Evolutionary conservation across 495 filamentous ascomycete genomes (phyloP).

Genomic region (Penicillium egyptiacum): DNA sequence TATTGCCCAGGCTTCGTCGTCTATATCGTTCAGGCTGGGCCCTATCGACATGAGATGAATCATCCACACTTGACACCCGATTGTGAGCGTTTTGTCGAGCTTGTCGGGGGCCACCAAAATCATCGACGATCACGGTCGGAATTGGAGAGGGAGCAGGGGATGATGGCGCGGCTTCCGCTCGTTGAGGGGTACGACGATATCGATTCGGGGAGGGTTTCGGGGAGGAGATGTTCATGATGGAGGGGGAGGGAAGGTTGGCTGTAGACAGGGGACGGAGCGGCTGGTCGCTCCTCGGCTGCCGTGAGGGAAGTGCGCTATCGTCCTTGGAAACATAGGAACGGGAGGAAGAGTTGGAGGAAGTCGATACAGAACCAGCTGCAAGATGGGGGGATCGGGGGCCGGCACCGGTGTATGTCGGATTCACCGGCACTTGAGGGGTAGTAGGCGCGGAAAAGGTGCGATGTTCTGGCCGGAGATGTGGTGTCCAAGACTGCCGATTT

Average conservation of each 20-base stretch:
- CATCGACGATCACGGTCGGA: conserved; percentile 25
- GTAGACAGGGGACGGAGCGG: conserved; percentile 53
- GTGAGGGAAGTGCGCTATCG: conserved; percentile 48
- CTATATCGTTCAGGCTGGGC: conserved; percentile 66
- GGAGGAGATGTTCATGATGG: conserved; percentile 46
- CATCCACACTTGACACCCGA: conserved; percentile 55
- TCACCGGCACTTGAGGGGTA: conserved; percentile 48
- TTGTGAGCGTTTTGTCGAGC: conserved; percentile 30
- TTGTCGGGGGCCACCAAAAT: conserved; percentile 19
- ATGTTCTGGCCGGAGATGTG: conserved; percentile 65
- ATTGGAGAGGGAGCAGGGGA: conserved; percentile 35
- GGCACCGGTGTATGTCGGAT: conserved; percentile 39
- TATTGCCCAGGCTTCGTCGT: conserved; percentile 77
- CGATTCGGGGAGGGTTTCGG: conserved; percentile 66
- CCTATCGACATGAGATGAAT: conserved; percentile 44
- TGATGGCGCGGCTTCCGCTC: conserved; percentile 47
- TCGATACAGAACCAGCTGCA: conserved; percentile 62
- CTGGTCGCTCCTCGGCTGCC: conserved; percentile 37
- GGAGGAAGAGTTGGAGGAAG: conserved; percentile 48
- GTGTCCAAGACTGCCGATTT: conserved; percentile 58
- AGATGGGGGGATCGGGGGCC: conserved; percentile 54
- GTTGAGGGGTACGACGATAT: conserved; percentile 59
- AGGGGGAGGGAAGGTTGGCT: conserved; percentile 48
- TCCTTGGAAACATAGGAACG: conserved; percentile 48
- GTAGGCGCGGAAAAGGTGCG: conserved; percentile 66